Conservation (phyloP, 1,284 basidiomycete genomes). For the Ceratobasidium sp. region DNA sequence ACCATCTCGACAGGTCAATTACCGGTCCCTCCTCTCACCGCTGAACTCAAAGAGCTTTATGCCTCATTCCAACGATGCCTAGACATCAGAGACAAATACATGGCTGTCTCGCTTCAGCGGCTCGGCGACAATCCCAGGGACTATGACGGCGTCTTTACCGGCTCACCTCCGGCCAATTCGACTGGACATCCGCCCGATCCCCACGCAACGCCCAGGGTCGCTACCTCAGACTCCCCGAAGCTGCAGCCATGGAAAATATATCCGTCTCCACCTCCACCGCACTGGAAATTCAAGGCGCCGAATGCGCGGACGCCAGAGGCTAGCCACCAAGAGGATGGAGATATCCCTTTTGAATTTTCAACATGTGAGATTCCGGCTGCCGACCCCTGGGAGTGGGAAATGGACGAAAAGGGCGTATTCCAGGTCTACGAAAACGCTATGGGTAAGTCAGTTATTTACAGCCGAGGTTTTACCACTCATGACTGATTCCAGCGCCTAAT, state of each 20-base stretch:
- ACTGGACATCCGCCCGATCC: neutral
- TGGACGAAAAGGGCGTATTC: slow-evolving; percentile 90
- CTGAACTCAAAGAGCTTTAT: slow-evolving; percentile 56
- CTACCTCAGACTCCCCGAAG: slow-evolving; percentile 53
- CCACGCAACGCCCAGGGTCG: slow-evolving; percentile 29
- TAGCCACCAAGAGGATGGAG: slow-evolving; percentile 53
- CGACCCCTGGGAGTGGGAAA: slow-evolving; percentile 72
- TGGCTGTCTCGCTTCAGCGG: slow-evolving; percentile 83
- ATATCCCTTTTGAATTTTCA: slow-evolving; percentile 75
- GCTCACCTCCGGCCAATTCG: slow-evolving; percentile 51
- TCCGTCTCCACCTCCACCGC: slow-evolving; percentile 90
- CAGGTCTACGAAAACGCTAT: slow-evolving; percentile 73
- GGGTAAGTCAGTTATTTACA: neutral
- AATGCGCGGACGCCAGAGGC: slow-evolving; percentile 64
- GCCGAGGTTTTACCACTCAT: neutral
- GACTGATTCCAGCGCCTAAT: neutral
- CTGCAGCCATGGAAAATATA: slow-evolving; percentile 85
- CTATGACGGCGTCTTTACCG: slow-evolving; percentile 81
- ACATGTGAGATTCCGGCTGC: slow-evolving; percentile 78
- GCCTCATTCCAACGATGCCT: slow-evolving; percentile 81
- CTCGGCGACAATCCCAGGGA: slow-evolving; percentile 93
- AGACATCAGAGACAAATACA: slow-evolving; percentile 93
- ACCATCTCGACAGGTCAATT: neutral
- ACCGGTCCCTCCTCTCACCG: slow-evolving; percentile 44
- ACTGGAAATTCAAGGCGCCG: slow-evolving; percentile 85